Conservation (phyloP, 176 grass and related monocot species). For the Elaeis guineensis region DNA sequence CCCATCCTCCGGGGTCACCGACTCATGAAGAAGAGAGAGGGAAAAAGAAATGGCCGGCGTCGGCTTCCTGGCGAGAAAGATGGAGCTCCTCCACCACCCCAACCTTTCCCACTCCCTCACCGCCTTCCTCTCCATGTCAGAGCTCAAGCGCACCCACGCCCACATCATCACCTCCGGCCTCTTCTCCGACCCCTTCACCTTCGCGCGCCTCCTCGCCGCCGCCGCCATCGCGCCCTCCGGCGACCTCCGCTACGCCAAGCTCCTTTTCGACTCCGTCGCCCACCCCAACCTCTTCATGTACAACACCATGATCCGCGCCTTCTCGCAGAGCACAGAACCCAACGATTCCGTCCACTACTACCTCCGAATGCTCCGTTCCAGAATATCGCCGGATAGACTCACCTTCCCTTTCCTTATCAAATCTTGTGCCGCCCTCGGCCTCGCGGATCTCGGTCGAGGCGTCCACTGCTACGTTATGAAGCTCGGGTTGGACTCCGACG, state of each 20-base stretch:
- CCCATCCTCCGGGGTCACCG: too few species aligned
- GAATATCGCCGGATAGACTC: slow-evolving; percentile 30
- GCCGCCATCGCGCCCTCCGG: slow-evolving; percentile 1
- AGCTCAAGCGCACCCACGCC: slow-evolving; percentile 9
- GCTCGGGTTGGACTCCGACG: slow-evolving; percentile 14
- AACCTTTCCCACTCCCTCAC: slow-evolving; percentile 43
- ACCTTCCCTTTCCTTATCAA: slow-evolving; percentile 49
- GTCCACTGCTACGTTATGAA: slow-evolving; percentile 34
- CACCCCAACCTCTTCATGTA: slow-evolving; percentile 9
- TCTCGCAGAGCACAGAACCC: slow-evolving; percentile 22
- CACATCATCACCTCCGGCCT: slow-evolving; percentile 16
- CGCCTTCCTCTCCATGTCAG: slow-evolving; percentile 28
- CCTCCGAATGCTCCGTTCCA: slow-evolving; percentile 14
- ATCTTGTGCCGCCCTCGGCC: not conserved
- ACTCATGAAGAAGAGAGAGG: too few species aligned
- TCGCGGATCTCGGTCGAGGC: slow-evolving; percentile 12
- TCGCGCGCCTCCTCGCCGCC: slow-evolving; percentile 14
- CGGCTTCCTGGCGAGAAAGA: not conserved
- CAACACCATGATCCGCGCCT: slow-evolving; percentile 28
- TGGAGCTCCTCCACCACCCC: slow-evolving; percentile 21
- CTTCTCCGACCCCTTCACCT: slow-evolving; percentile 13
- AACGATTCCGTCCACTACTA: slow-evolving; percentile 7
- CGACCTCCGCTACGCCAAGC: slow-evolving; percentile 19
- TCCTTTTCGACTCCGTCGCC: slow-evolving; percentile 26
- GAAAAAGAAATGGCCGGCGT: slow-evolving; percentile 4